phyloP scores from a whole-genome alignment of 176 grass and related monocot species.

The Bothriochloa decipiens region DNA sequence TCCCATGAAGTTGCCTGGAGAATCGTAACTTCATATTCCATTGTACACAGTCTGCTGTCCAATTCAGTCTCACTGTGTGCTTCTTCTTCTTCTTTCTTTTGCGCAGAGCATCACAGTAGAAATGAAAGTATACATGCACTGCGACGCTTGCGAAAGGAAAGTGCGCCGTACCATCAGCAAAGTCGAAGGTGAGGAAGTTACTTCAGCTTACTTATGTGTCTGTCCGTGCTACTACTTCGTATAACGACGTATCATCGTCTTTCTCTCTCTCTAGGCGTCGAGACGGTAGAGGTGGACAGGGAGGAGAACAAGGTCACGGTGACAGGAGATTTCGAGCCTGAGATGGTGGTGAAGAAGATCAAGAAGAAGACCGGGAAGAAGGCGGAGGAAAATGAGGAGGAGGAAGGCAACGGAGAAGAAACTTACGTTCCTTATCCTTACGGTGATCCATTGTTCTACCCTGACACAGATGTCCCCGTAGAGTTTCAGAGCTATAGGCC shows the following conservation, averaged over 20 bases:
- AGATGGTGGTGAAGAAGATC: constrained; percentile 44
- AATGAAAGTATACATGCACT: constrained; percentile 54
- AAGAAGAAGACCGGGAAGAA: constrained; percentile 53
- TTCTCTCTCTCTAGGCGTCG: constrained; percentile 34
- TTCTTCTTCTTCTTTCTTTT: background rate
- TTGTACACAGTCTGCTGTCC: too few species aligned
- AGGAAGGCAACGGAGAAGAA: constrained; percentile 9
- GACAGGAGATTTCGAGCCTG: constrained; percentile 42
- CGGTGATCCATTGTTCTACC: background rate
- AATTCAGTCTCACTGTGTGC: background rate
- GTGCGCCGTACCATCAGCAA: constrained; percentile 43
- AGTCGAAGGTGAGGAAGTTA: constrained; percentile 25
- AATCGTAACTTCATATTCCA: background rate
- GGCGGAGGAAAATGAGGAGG: constrained; percentile 36
- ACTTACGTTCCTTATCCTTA: background rate
- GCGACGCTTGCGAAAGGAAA: constrained; percentile 48
- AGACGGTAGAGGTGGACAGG: constrained; percentile 50
- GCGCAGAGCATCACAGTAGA: constrained; percentile 38
- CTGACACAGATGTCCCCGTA: constrained; percentile 1
- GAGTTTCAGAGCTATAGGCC: constrained; percentile 9
- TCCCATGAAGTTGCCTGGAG: background rate
- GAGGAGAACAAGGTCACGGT: constrained; percentile 49
- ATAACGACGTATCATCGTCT: background rate
- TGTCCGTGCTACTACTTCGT: background rate
- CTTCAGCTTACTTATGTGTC: background rate